Evolutionary conservation across 768 basidiomycete species (phyloP).

Genomic region (Boletus tomentosulus): DNA sequence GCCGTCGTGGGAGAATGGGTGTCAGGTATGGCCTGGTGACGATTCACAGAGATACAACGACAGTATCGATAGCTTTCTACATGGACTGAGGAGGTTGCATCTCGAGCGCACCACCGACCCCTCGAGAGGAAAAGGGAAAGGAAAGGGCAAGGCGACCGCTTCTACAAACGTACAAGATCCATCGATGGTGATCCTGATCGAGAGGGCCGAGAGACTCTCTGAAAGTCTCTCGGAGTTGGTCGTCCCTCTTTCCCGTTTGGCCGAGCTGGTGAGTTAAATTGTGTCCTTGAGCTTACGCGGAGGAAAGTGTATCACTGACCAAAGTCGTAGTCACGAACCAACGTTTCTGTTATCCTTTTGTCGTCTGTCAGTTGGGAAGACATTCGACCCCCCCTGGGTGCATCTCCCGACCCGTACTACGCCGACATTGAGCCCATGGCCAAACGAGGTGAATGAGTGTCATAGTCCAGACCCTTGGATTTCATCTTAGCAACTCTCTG

Average conservation of each 20-base stretch:
- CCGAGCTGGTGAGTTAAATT: slow-evolving; percentile 55
- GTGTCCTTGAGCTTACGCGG: not conserved
- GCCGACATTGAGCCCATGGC: slow-evolving; percentile 49
- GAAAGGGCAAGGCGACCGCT: slow-evolving; percentile 28
- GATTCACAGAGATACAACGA: slow-evolving; percentile 53
- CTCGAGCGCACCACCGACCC: slow-evolving; percentile 10
- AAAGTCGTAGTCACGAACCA: slow-evolving; percentile 47
- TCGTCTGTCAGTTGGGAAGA: slow-evolving; percentile 70
- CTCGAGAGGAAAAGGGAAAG: slow-evolving; percentile 27
- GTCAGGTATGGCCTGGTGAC: slow-evolving; percentile 50
- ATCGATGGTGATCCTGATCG: slow-evolving; percentile 56
- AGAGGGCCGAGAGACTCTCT: slow-evolving; percentile 63
- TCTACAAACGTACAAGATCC: slow-evolving; percentile 15
- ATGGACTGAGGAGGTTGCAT: slow-evolving; percentile 48
- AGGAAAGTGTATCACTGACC: not conserved
- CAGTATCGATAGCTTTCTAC: slow-evolving; percentile 64
- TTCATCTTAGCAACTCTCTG: not conserved
- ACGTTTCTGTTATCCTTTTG: slow-evolving; percentile 57
- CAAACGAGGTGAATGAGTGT: slow-evolving; percentile 59
- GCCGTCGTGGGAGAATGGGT: too few relatives aligned
- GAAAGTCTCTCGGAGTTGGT: slow-evolving; percentile 60
- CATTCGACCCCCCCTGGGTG: slow-evolving; percentile 63
- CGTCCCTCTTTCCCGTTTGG: slow-evolving; percentile 65
- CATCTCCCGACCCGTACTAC: slow-evolving; percentile 69
- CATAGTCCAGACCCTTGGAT: not conserved